Base-by-base conservation (phyloP, 2,329 filamentous ascomycete genomes). In the Botryotinia globosa region DNA sequence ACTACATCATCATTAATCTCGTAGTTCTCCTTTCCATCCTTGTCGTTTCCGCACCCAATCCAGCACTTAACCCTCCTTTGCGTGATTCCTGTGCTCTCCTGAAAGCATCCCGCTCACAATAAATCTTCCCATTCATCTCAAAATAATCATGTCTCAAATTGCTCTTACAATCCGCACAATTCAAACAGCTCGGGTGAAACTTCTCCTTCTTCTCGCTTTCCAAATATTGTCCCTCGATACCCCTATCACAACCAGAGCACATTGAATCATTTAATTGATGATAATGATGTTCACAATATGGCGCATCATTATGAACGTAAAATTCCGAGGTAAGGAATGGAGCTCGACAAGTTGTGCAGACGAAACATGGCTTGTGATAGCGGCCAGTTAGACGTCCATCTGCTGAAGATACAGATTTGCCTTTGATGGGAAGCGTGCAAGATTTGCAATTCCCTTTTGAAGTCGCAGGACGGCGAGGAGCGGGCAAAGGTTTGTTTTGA, bases 341-440 rank as follows among this genome's bases (percentile, higher is more conserved):
- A 71, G 90, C 87, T 18, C 86, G 85, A 84, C 96, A 99, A 1
- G 92, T 94, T 7, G 89, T 88, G 85, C 96, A 99, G 18, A 95
- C 92, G 80, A 99, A 98, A 81, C 95, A 99, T 7, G 91, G 88
- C 81, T 97, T 97, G 85, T 99, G 96, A 82, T 97, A 99, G 75
- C 94, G 91, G 16, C 96, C 96, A 0, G 93, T 97, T 37, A 99
- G 85, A 37, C 94, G 91, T 25, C 96, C 96, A 78, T 98, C 96
- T 0, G 94, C 94, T 22, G 94, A 97, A 48, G 95, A 97, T 73
- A 99, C 90, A 1, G 94, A 97, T 83, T 98, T 98, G 32, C 94
- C 95, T 62, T 89, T 88, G 78, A 99, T 98, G 10, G 87, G 84
- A 63, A 91, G 85, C 5, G 88, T 86, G 81, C 96, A 99, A 1